Evolutionary conservation across 225 moss, liverwort and hornwort species (phyloP).

Genomic region (Bryoerythrophyllum caledonicum): DNA sequence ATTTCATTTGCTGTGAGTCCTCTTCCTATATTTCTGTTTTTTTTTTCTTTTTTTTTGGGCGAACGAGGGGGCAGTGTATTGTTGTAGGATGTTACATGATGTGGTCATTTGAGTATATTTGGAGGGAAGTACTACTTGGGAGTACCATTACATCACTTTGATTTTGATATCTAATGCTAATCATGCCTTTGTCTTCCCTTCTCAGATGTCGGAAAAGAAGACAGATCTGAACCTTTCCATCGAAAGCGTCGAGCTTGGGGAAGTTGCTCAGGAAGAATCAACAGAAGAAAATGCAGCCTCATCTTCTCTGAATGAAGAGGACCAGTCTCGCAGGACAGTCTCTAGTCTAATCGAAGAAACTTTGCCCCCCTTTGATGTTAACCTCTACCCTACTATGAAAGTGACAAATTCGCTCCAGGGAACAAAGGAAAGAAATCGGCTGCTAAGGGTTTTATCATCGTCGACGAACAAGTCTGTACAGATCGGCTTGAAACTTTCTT

Average conservation of each 20-base stretch:
- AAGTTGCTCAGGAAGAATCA: slow-evolving; percentile 39
- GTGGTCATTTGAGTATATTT: slow-evolving; percentile 4
- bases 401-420: slow-evolving; percentile 14
- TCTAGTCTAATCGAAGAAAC: slow-evolving; percentile 63
- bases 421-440: slow-evolving; percentile 45
- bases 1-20: slow-evolving; percentile 69
- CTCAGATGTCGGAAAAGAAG: slow-evolving; percentile 75
- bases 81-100: not conserved
- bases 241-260: slow-evolving; percentile 71
- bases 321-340: slow-evolving; percentile 37
- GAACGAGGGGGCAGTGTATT: slow-evolving; percentile 1
- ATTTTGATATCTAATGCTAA: slow-evolving; percentile 18
- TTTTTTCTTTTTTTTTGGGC: too few relatives aligned
- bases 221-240: slow-evolving; percentile 66
- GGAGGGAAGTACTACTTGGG: not conserved
- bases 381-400: slow-evolving; percentile 42
- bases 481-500: slow-evolving; percentile 47
- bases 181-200: slow-evolving; percentile 14
- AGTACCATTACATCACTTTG: not conserved
- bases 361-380: slow-evolving; percentile 61
- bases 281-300: slow-evolving; percentile 18
- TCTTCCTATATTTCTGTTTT: slow-evolving; percentile 10
- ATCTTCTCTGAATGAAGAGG: slow-evolving; percentile 18
- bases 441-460: slow-evolving; percentile 59
- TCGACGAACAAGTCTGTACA: slow-evolving; percentile 52